phyloP scores from a whole-genome alignment of 495 filamentous ascomycete genomes.

The Glarea lozoyensis region DNA sequence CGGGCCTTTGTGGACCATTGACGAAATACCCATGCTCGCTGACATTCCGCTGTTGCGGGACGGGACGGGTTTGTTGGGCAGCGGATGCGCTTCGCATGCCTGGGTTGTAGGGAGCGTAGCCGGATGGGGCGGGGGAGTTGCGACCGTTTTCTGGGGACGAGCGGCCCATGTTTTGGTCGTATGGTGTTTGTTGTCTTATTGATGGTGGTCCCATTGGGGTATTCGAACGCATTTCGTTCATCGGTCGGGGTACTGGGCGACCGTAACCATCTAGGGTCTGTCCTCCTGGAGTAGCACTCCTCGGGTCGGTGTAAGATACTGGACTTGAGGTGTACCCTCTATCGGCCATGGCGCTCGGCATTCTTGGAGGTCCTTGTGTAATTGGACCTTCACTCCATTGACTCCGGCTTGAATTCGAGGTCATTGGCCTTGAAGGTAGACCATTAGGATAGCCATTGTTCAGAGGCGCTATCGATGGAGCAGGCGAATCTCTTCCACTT shows the following conservation, averaged over 20 bases:
- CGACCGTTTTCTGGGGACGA: constrained; percentile 22
- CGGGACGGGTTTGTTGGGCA: constrained; percentile 26
- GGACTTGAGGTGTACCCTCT: constrained; percentile 19
- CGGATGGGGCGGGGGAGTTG: constrained; percentile 28
- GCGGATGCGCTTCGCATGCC: constrained; percentile 17
- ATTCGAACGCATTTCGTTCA: constrained; percentile 13
- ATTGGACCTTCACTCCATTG: constrained; percentile 10
- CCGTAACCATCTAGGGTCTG: constrained; percentile 9
- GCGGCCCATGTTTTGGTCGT: constrained; percentile 12
- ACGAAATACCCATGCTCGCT: constrained; percentile 28
- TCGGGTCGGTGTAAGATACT: constrained; percentile 13
- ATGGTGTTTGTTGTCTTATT: constrained; percentile 15
- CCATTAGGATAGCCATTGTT: constrained; percentile 27
- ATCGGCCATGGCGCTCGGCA: constrained; percentile 17
- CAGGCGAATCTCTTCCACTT: constrained; percentile 47
- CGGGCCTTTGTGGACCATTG: constrained; percentile 7
- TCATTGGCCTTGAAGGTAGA: constrained; percentile 16
- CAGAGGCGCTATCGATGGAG: constrained; percentile 30
- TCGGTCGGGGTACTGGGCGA: constrained; percentile 13
- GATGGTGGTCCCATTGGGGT: constrained; percentile 7
- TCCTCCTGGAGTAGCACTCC: not conserved
- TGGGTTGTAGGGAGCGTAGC: constrained; percentile 18
- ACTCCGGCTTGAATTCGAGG: constrained; percentile 13
- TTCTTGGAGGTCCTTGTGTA: constrained; percentile 11
- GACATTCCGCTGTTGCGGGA: constrained; percentile 38